phyloP scores from a whole-genome alignment of 2,329 filamentous ascomycete species.

The Fusarium udum region DNA sequence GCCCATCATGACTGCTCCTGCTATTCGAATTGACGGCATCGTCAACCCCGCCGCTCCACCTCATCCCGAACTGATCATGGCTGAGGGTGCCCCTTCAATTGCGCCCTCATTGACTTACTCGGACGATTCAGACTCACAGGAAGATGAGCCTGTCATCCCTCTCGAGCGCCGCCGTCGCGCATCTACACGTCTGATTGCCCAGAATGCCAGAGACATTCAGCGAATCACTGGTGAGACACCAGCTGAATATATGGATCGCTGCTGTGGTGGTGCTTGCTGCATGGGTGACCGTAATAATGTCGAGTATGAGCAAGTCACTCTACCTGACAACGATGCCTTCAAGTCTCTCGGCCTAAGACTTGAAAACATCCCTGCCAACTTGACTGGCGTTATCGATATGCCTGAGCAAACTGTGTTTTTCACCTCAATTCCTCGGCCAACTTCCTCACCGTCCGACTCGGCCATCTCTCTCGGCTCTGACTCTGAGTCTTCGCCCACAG shows the following conservation, averaged over 20 bases:
- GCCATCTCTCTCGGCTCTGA: conserved; percentile 56
- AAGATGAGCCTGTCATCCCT: conserved; percentile 57
- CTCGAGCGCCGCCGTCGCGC: conserved; percentile 66
- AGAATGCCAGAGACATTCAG: conserved; percentile 69
- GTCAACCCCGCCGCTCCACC: conserved; percentile 54
- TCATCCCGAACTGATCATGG: conserved; percentile 54
- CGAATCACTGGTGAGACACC: conserved; percentile 72
- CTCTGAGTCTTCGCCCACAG: conserved; percentile 31
- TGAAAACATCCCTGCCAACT: conserved; percentile 74
- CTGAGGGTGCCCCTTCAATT: conserved; percentile 60
- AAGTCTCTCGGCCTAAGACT: conserved; percentile 80
- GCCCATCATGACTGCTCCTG: conserved; percentile 45
- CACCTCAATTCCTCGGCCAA: conserved; percentile 60
- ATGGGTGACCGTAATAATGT: conserved; percentile 60
- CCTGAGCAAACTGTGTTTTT: conserved; percentile 81
- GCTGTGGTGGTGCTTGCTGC: conserved; percentile 73
- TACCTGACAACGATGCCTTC: conserved; percentile 88
- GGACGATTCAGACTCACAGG: conserved; percentile 68
- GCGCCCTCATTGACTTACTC: conserved; percentile 72
- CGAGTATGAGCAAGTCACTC: conserved; percentile 61
- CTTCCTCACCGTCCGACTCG: conserved; percentile 57
- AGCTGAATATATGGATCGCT: conserved; percentile 68
- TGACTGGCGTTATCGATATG: conserved; percentile 76
- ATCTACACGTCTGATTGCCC: conserved; percentile 73
- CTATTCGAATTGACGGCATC: conserved; percentile 42